Evolutionary conservation across 2,329 filamentous ascomycete genomes (phyloP).

Genomic region (Dichotomopilus funicola): DNA sequence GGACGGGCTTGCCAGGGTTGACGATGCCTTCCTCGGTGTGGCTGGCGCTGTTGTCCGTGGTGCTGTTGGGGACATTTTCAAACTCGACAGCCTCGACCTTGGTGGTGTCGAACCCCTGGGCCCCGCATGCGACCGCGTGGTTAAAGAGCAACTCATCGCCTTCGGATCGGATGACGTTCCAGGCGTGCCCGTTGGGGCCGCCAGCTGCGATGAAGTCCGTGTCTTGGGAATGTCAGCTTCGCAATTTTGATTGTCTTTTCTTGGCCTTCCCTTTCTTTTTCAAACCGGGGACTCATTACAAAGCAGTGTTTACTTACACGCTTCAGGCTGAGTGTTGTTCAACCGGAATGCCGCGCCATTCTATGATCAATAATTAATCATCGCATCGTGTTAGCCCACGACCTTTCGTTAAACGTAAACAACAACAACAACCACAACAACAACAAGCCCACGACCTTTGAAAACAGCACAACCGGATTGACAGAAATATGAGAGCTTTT

Average conservation of each 20-base stretch:
- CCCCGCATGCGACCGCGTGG: conserved; percentile 36
- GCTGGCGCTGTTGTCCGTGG: neutral
- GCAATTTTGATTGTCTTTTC: too few species aligned
- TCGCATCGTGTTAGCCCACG: too few species aligned
- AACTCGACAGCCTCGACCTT: conserved; percentile 33
- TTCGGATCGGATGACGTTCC: conserved; percentile 43
- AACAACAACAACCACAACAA: too few species aligned
- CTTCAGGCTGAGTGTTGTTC: conserved; percentile 17
- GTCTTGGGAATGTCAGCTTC: conserved; percentile 20
- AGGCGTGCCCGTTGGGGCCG: conserved; percentile 35
- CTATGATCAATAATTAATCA: conserved; percentile 19
- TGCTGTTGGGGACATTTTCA: neutral
- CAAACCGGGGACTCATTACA: too few species aligned
- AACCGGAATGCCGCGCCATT: conserved; percentile 36
- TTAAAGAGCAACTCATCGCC: conserved; percentile 39
- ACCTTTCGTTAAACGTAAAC: too few species aligned
- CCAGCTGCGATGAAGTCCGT: conserved; percentile 37
- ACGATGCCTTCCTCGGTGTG: too few species aligned
- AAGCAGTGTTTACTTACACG: too few species aligned
- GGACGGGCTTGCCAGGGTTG: conserved; percentile 29
- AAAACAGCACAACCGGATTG: too few species aligned
- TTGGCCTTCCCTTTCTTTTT: too few species aligned
- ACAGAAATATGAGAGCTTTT: too few species aligned
- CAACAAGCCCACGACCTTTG: too few species aligned
- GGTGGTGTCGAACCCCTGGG: conserved; percentile 35